Evolutionary conservation across 108 stramenopile species (phyloP), one percentile per base, ranked within the genome.

Genomic region (Aurantiochytrium sp.): DNA sequence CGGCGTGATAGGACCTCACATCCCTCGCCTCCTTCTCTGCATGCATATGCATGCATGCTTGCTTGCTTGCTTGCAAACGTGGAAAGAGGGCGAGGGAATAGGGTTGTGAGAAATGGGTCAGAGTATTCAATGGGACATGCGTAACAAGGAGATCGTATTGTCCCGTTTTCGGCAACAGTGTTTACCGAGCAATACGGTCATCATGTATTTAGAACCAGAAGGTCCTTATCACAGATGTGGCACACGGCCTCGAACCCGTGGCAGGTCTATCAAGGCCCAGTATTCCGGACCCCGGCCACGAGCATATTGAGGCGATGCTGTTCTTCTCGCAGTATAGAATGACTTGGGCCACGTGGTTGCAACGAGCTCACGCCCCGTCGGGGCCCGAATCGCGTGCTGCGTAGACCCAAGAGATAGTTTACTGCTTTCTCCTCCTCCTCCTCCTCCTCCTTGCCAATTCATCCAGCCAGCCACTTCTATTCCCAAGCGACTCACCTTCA

Each of bases 191-290:
- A n/a, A 48, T 81, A 81, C 45, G 30, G 36, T 81, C 73, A 81
- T 81, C 73, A 81, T 81, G 73, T 81, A 81, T 81, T 81, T 48
- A 81, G 73, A 81, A 81, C 73, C 73, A 81, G 73, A 81, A 81
- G 73, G 73, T 81, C 73, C 73, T 48, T 81, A 81, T 81, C 73
- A 81, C 73, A 81, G n/a, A 24, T 81, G 73, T 81, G 73, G 73
- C 73, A 81, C 73, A 81, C 73, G 73, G 73, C 73, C 73, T 30
- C 73, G 2, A 22, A 81, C 42, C 39, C 73, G 12, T 27, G 36
- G 8, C 6, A 12, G 73, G n/a, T n/a, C n/a, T n/a, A n/a, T n/a
- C n/a, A n/a, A n/a, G n/a, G n/a, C n/a, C n/a, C n/a, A n/a, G n/a
- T n/a, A n/a, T n/a, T n/a, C n/a, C 34, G 41, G 36, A 69, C 15